Evolutionary conservation across 2,329 filamentous ascomycete species (phyloP).

Genomic region (Aspergillus alliaceus): DNA sequence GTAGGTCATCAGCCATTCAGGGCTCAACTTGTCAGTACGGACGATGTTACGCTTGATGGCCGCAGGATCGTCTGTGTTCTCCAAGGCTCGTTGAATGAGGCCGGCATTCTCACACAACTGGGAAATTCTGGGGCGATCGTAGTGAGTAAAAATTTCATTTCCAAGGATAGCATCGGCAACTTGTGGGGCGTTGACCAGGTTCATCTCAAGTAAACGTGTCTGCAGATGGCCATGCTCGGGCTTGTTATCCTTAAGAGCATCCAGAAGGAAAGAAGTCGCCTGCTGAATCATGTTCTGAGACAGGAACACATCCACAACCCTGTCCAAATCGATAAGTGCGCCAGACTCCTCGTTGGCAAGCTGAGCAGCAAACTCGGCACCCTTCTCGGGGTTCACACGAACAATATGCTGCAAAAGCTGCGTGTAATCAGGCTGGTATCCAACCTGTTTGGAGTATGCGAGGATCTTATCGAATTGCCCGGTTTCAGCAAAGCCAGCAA

Average conservation of each 20-base stretch:
- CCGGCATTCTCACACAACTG: constrained; percentile 91
- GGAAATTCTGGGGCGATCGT: constrained; percentile 86
- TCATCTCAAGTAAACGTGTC: constrained; percentile 96
- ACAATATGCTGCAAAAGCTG: constrained; percentile 90
- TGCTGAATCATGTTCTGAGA: constrained; percentile 97
- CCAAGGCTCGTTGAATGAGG: constrained; percentile 80
- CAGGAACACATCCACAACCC: constrained; percentile 96
- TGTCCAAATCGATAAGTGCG: constrained; percentile 85
- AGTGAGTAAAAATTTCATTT: constrained; percentile 98
- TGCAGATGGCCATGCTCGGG: constrained; percentile 92
- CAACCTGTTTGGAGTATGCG: constrained; percentile 78
- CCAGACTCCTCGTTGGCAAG: constrained; percentile 87
- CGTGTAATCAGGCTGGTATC: constrained; percentile 95
- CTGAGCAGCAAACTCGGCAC: constrained; percentile 88
- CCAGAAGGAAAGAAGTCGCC: constrained; percentile 94
- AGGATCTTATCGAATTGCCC: constrained; percentile 97
- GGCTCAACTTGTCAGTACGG: constrained; percentile 77
- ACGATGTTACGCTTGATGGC: constrained; percentile 89
- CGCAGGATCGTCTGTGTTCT: constrained; percentile 89
- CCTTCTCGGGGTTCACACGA: constrained; percentile 87
- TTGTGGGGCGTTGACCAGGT: constrained; percentile 91
- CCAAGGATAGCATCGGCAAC: constrained; percentile 96
- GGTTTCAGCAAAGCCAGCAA: constrained; percentile 91
- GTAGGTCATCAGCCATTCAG: constrained; percentile 88
- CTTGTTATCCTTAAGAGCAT: constrained; percentile 91